These are phyloP conservation scores for Saccharomycodes ludwigii DNA, from an alignment of 805 yeast species.

Conservation along the genomic window DNA sequence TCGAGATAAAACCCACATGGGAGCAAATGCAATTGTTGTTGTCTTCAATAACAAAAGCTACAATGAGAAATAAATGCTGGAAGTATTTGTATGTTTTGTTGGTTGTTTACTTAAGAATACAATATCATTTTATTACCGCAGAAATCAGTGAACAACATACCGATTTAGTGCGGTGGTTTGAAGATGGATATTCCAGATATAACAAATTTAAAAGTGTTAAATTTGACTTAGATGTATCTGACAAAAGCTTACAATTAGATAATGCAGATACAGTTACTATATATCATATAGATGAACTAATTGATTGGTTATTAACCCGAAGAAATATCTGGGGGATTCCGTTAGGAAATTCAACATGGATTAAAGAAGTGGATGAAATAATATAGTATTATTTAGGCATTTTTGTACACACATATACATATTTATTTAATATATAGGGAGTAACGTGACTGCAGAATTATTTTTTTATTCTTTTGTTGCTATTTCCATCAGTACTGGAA, in stretches of 20 bases:
- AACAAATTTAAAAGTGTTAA: constrained; percentile 48
- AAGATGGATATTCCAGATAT: constrained; percentile 22
- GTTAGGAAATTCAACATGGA: constrained; percentile 39
- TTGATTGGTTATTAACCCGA: constrained; percentile 44
- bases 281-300: constrained; percentile 59
- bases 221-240: constrained; percentile 25
- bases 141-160: neutral
- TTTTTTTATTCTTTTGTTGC: constrained; percentile 11
- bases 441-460: too few relatives aligned
- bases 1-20: constrained; percentile 58
- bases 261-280: constrained; percentile 16
- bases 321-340: constrained; percentile 63
- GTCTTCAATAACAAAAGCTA: constrained; percentile 57
- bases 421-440: too few relatives aligned
- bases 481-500: constrained; percentile 23
- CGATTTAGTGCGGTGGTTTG: neutral
- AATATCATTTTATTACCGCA: constrained; percentile 15
- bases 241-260: constrained; percentile 12
- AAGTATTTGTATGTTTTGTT: constrained; percentile 65
- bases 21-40: constrained; percentile 37
- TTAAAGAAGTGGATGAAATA: constrained; percentile 7
- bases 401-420: too few relatives aligned
- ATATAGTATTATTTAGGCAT: too few relatives aligned
- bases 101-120: constrained; percentile 47
- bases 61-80: too few relatives aligned